phyloP scores from a whole-genome alignment of 768 basidiomycete genomes.

The Suillus discolor region DNA sequence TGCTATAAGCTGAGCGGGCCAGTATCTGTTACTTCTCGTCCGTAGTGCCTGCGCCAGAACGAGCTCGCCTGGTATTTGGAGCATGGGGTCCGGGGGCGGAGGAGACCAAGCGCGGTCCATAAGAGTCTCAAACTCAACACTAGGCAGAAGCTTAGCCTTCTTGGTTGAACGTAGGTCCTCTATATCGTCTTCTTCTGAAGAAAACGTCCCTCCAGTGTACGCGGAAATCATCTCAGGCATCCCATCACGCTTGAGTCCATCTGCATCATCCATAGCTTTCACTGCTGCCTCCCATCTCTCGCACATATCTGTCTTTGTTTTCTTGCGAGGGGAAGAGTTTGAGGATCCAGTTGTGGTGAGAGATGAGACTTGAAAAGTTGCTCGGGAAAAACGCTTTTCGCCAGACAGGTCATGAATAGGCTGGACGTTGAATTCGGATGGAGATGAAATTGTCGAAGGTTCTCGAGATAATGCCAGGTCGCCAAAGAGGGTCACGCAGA shows the following conservation, averaged over 20 bases:
- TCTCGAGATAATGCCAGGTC: constrained; percentile 29
- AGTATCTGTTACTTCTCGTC: constrained; percentile 44
- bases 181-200: constrained; percentile 1
- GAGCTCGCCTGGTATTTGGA: constrained; percentile 69
- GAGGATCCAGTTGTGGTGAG: constrained; percentile 6
- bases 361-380: constrained; percentile 34
- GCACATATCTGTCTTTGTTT: constrained; percentile 30
- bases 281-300: constrained; percentile 52
- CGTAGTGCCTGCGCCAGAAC: constrained; percentile 49
- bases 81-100: constrained; percentile 47
- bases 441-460: constrained; percentile 29
- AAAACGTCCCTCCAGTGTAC: constrained; percentile 24
- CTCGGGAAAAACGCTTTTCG: constrained; percentile 44
- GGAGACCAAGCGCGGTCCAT: constrained; percentile 36
- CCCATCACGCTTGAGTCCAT: constrained; percentile 48
- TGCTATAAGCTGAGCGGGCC: constrained; percentile 65
- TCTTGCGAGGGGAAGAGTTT: constrained; percentile 47
- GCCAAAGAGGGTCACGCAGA: constrained; percentile 33
- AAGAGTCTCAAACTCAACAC: constrained; percentile 9
- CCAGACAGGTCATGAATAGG: constrained; percentile 38
- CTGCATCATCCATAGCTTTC: constrained; percentile 43
- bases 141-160: constrained; percentile 27
- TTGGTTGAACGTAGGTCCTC: constrained; percentile 12
- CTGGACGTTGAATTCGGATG: constrained; percentile 44
- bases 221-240: constrained; percentile 44